These are phyloP conservation scores for Clavispora asparagi DNA, from an alignment of 805 yeast species.

Conservation along the genomic window DNA sequence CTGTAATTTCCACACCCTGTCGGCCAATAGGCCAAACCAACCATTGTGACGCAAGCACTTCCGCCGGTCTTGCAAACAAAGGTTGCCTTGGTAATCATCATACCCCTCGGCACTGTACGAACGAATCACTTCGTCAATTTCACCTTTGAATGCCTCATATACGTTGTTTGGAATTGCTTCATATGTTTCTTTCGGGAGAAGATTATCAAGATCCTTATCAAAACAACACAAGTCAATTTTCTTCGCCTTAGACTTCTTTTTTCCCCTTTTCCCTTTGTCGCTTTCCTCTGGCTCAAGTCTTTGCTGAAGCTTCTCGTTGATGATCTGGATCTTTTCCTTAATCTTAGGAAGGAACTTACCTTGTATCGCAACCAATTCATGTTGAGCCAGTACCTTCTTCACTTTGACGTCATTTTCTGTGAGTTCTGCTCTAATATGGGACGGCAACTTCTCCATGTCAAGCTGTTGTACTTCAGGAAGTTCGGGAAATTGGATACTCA, in stretches of 20 bases:
- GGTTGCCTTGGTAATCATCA: slow-evolving; percentile 7
- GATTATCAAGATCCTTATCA: slow-evolving; percentile 24
- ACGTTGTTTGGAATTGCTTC: slow-evolving; percentile 1
- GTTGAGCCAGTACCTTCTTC: not conserved
- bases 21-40: slow-evolving; percentile 39
- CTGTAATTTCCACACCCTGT: slow-evolving; percentile 23
- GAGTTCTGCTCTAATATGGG: slow-evolving; percentile 14
- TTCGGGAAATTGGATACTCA: slow-evolving; percentile 41
- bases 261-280: slow-evolving; percentile 13
- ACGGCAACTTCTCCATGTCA: slow-evolving; percentile 15
- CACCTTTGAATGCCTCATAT: slow-evolving; percentile 10
- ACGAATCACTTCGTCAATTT: slow-evolving; percentile 13
- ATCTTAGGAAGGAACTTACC: slow-evolving; percentile 21
- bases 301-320: slow-evolving; percentile 29
- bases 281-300: slow-evolving; percentile 13
- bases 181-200: not conserved
- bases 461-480: slow-evolving; percentile 27
- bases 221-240: slow-evolving; percentile 53
- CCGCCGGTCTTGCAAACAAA: slow-evolving; percentile 50
- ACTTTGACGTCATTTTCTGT: slow-evolving; percentile 4
- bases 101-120: slow-evolving; percentile 12
- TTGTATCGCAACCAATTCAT: slow-evolving; percentile 9
- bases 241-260: slow-evolving; percentile 19
- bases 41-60: slow-evolving; percentile 54
- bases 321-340: slow-evolving; percentile 31